Evolutionary conservation across 108 stramenopile genomes (phyloP).

Genomic region (Nitzschia inconspicua): DNA sequence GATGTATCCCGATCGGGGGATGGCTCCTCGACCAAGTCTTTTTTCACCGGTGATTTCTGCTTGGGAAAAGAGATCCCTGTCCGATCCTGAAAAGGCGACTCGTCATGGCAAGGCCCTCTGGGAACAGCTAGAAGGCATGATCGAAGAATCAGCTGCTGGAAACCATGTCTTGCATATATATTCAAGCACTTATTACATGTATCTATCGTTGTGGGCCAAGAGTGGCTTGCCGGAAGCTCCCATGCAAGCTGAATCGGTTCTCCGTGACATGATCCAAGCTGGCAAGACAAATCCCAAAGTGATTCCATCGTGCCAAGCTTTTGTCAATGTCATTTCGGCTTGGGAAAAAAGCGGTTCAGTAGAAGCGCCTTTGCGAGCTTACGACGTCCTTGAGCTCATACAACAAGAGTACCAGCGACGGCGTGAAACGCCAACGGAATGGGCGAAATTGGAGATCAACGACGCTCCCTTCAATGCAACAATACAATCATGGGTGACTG

Average conservation of each 20-base stretch:
- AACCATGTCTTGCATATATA: slow-evolving; percentile 4
- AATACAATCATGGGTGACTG: slow-evolving; percentile 7
- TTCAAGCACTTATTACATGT: slow-evolving; percentile 7
- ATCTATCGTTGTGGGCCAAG: slow-evolving; percentile 29
- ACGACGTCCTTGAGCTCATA: slow-evolving; percentile 18
- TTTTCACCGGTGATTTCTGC: slow-evolving; percentile 22
- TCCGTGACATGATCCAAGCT: slow-evolving; percentile 19
- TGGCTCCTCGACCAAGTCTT: slow-evolving; percentile 15
- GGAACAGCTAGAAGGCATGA: slow-evolving; percentile 5
- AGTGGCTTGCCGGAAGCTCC: slow-evolving; percentile 6
- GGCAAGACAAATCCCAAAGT: slow-evolving; percentile 1
- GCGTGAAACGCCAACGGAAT: not conserved
- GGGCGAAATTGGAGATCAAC: slow-evolving; percentile 4
- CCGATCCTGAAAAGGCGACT: slow-evolving; percentile 3
- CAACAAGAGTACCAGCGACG: not conserved
- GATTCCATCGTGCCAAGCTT: slow-evolving; percentile 12
- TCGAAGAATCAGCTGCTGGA: slow-evolving; percentile 1
- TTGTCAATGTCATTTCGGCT: slow-evolving; percentile 20
- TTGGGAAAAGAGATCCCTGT: slow-evolving; percentile 17
- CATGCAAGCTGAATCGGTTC: slow-evolving; percentile 3
- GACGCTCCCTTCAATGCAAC: slow-evolving; percentile 15
- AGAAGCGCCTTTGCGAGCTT: slow-evolving; percentile 1
- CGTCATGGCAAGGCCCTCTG: slow-evolving; percentile 8
- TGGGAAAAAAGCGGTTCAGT: slow-evolving; percentile 4
- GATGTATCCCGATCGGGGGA: not conserved